These are phyloP conservation scores for Trichophaea hybrida DNA, from an alignment of 2,329 filamentous ascomycete genomes.

Conservation along the genomic window DNA sequence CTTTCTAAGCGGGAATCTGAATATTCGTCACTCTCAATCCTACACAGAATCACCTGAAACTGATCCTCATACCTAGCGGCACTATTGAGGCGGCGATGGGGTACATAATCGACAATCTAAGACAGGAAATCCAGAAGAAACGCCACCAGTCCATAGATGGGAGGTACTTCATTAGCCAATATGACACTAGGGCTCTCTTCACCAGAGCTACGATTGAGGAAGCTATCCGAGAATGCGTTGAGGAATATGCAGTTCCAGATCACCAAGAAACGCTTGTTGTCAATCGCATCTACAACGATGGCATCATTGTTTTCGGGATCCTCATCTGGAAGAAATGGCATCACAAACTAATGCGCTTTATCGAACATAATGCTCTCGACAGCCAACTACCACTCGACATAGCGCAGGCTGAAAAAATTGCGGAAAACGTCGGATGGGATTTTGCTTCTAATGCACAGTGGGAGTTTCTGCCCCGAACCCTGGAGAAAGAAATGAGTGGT, in stretches of 20 bases:
- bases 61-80: no score
- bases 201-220: not conserved
- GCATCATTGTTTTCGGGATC: not conserved
- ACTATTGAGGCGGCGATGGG: no score
- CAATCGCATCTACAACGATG: not conserved
- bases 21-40: no score
- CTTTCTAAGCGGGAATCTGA: no score
- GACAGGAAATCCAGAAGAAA: not conserved
- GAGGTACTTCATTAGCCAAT: not conserved
- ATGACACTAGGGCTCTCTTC: not conserved
- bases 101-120: not conserved
- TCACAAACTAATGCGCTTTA: not conserved
- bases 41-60: no score
- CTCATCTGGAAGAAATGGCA: conserved; percentile 1
- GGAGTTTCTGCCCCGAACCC: not conserved
- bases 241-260: not conserved
- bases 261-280: not conserved
- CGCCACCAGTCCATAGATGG: not conserved
- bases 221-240: not conserved
- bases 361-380: not conserved
- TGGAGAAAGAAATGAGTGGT: not conserved
- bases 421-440: not conserved
- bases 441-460: not conserved
- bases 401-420: not conserved
- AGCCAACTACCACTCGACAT: not conserved